phyloP scores from a whole-genome alignment of 2,329 filamentous ascomycete species.

The Bisporella sp. region DNA sequence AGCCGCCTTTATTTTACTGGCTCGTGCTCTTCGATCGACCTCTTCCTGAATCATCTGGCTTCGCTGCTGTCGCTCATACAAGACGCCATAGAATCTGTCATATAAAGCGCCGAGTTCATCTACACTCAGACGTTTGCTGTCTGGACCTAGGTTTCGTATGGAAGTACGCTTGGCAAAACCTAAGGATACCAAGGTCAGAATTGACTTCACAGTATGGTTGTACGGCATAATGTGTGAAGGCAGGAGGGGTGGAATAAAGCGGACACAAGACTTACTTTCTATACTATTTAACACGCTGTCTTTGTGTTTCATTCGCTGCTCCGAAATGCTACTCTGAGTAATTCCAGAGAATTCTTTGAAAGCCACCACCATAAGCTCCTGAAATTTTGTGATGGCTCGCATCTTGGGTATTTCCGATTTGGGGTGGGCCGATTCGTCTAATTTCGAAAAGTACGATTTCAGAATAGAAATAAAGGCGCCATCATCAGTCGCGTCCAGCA shows the following conservation, averaged over 20 bases:
- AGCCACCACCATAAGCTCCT: constrained; percentile 97
- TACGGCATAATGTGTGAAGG: too few species aligned
- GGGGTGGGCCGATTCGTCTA: constrained; percentile 94
- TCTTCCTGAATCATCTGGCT: constrained; percentile 73
- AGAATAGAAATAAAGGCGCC: constrained; percentile 94
- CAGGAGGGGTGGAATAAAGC: not conserved
- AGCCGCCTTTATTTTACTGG: constrained; percentile 46
- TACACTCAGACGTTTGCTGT: constrained; percentile 82
- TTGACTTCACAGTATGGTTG: not conserved
- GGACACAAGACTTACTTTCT: constrained; percentile 53
- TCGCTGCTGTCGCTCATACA: constrained; percentile 88
- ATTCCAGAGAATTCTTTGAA: constrained; percentile 98
- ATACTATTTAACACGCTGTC: constrained; percentile 91
- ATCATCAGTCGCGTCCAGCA: constrained; percentile 88
- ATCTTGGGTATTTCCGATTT: constrained; percentile 93
- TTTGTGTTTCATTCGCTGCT: constrained; percentile 87
- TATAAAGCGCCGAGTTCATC: constrained; percentile 88
- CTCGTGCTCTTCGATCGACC: constrained; percentile 57
- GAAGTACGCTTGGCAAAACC: constrained; percentile 89
- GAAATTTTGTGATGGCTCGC: constrained; percentile 88
- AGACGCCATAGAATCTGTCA: constrained; percentile 83
- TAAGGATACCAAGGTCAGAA: not conserved
- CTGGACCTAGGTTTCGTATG: constrained; percentile 88
- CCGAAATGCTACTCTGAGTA: constrained; percentile 85
- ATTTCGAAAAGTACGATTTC: constrained; percentile 85